These are phyloP conservation scores for Chlamydomonas schloesseri DNA, from an alignment of 139 green algal genomes.

Conservation along the genomic window DNA sequence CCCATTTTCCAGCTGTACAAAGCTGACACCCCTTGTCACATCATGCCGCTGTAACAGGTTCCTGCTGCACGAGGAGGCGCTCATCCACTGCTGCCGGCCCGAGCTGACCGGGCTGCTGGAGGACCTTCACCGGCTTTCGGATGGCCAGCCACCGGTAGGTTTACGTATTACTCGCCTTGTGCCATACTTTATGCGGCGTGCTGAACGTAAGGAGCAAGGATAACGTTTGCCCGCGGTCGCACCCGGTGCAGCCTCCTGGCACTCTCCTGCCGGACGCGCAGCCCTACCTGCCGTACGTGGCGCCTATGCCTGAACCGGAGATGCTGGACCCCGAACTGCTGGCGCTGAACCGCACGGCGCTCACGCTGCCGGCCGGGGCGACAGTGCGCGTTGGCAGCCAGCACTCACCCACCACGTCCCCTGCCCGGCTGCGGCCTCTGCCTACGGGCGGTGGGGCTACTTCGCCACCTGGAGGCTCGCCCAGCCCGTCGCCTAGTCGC, in stretches of 20 bases:
- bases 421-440: neutral
- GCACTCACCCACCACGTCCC: neutral
- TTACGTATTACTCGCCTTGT: too few species aligned
- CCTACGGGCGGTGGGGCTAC: too few species aligned
- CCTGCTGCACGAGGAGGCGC: conserved; percentile 43
- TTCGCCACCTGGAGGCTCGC: too few species aligned
- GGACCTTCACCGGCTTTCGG: conserved; percentile 44
- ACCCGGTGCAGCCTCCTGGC: neutral
- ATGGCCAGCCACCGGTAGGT: conserved; percentile 3
- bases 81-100: conserved; percentile 9
- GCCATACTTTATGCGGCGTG: too few species aligned
- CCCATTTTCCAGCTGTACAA: too few species aligned
- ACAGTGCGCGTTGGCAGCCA: too few species aligned
- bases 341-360: neutral
- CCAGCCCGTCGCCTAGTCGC: neutral
- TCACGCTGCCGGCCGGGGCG: neutral
- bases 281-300: conserved; percentile 41
- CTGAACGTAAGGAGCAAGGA: too few species aligned
- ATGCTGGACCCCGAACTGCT: neutral
- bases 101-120: conserved; percentile 44
- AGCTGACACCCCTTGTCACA: neutral
- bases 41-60: neutral
- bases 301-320: neutral
- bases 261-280: conserved; percentile 2
- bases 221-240: too few species aligned